phyloP scores from a whole-genome alignment of 768 basidiomycete species.

The Paxillus involutus region DNA sequence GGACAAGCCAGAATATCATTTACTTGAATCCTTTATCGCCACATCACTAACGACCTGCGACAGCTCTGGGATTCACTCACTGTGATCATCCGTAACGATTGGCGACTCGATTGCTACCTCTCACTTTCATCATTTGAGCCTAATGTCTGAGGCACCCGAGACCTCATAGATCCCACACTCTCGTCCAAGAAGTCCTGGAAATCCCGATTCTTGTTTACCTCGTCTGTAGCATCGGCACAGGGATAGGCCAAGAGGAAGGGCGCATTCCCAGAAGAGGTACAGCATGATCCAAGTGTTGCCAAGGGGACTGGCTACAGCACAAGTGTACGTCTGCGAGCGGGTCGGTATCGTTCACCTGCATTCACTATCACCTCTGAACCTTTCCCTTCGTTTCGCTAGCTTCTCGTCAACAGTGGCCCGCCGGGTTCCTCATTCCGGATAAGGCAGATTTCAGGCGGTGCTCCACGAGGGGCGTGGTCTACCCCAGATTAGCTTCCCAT shows the following conservation, averaged over 20 bases:
- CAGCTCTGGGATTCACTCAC: too few species aligned
- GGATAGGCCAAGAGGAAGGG: constrained; percentile 13
- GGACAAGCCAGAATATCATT: too few species aligned
- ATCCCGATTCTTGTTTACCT: constrained; percentile 41
- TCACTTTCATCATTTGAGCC: constrained; percentile 48
- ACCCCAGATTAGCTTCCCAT: constrained; percentile 37
- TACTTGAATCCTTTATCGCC: too few species aligned
- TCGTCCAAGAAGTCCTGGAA: constrained; percentile 24
- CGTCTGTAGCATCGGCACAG: constrained; percentile 33
- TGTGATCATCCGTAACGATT: constrained; percentile 45
- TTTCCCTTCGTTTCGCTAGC: constrained; percentile 9
- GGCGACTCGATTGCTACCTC: constrained; percentile 53
- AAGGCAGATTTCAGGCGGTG: constrained; percentile 37
- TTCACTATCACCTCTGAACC: background rate
- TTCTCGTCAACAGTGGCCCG: constrained; percentile 33
- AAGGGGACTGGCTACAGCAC: constrained; percentile 38
- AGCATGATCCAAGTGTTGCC: constrained; percentile 25
- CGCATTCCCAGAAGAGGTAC: constrained; percentile 33
- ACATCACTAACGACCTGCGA: too few species aligned
- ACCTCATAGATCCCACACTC: constrained; percentile 23
- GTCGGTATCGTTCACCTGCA: constrained; percentile 14
- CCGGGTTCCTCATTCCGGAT: constrained; percentile 34
- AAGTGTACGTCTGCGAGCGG: constrained; percentile 21
- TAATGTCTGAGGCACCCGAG: constrained; percentile 45
- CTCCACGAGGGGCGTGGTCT: constrained; percentile 36